Conservation (phyloP, 2,329 filamentous ascomycete species). For the Fusarium sp. region DNA sequence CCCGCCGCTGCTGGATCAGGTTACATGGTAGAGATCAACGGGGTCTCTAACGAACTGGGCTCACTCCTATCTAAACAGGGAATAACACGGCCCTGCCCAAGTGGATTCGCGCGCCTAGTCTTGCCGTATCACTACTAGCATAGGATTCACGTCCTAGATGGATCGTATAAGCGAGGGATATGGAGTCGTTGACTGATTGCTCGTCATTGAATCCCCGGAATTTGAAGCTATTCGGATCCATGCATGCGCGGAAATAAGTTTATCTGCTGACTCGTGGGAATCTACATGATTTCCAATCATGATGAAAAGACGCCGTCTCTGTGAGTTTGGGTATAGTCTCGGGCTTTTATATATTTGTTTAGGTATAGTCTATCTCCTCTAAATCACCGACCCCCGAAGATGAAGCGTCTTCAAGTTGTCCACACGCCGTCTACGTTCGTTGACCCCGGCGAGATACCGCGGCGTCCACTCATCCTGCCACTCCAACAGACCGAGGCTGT, state of each 20-base stretch:
- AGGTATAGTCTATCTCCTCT: not conserved
- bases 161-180: not conserved
- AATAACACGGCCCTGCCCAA: not conserved
- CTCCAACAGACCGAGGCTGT: not conserved
- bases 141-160: not conserved
- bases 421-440: not conserved
- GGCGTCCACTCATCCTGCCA: slow-evolving; percentile 7
- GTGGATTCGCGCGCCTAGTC: not conserved
- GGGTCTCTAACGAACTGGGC: not conserved
- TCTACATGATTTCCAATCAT: not conserved
- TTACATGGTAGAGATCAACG: not conserved
- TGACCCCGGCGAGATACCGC: not conserved
- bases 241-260: not conserved
- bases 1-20: not conserved
- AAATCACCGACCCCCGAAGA: not conserved
- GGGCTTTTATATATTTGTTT: not conserved
- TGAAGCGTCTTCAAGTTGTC: slow-evolving; percentile 5
- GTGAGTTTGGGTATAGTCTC: not conserved
- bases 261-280: not conserved
- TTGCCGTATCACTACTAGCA: not conserved
- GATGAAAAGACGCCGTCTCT: not conserved
- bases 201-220: not conserved
- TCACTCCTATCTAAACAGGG: not conserved
- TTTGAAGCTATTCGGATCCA: not conserved
- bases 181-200: not conserved